These are phyloP conservation scores for Grammothele lineata DNA, from an alignment of 768 basidiomycete species.

Conservation along the genomic window DNA sequence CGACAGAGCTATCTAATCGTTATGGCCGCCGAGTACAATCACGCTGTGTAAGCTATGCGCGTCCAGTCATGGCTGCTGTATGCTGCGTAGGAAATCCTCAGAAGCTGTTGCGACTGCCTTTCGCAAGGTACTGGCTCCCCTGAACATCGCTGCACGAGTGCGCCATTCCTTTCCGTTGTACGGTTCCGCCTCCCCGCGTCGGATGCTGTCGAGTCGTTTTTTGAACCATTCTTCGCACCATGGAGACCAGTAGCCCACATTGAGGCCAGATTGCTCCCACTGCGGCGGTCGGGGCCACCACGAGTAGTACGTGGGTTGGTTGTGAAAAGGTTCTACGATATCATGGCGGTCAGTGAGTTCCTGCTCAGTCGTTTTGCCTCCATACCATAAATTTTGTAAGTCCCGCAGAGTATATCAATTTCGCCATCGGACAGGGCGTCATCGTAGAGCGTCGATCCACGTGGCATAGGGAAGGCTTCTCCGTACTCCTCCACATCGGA, in stretches of 20 bases:
- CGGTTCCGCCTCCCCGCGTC: background rate
- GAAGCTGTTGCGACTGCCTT: no score
- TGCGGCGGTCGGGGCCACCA: conserved; percentile 6
- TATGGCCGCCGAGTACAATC: no score
- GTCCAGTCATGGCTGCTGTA: no score
- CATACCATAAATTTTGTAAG: background rate
- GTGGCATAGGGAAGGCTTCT: background rate
- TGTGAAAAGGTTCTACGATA: background rate
- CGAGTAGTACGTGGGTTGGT: background rate
- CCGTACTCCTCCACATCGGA: background rate
- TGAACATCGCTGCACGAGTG: no score
- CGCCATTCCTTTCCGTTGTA: no score
- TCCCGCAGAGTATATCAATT: conserved; percentile 5
- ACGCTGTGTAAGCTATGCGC: no score
- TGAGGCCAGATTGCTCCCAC: background rate
- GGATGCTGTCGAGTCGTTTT: background rate
- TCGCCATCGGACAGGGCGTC: conserved; percentile 5
- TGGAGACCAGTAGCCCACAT: conserved; percentile 3
- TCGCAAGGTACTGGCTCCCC: no score
- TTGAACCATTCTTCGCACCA: conserved; percentile 4
- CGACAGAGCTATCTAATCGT: no score
- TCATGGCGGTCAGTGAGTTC: background rate
- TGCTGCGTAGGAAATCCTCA: no score
- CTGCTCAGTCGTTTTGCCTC: background rate
- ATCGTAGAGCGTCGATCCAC: background rate